phyloP scores from a whole-genome alignment of 176 grass and related monocot species.

The Typha latifolia region DNA sequence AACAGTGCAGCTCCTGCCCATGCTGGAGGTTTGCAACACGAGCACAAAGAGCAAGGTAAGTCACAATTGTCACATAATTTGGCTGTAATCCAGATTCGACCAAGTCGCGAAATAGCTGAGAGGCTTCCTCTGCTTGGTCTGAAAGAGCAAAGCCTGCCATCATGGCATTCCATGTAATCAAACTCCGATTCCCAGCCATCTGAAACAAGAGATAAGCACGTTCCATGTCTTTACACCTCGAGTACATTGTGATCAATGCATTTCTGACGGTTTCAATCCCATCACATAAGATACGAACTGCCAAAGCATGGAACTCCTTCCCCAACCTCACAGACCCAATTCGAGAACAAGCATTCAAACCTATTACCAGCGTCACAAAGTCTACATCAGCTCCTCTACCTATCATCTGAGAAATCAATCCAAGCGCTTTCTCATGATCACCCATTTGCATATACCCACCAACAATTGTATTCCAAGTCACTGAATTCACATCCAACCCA shows the following conservation, averaged over 20 bases:
- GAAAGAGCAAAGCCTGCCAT: conserved; percentile 1
- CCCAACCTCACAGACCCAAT: conserved; percentile 27
- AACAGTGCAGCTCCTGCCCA: conserved; percentile 52
- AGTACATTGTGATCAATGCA: conserved; percentile 24
- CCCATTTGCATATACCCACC: conserved; percentile 10
- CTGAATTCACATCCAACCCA: not conserved
- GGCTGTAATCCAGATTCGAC: not conserved
- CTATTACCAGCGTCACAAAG: conserved; percentile 38
- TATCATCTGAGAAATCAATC: conserved; percentile 19
- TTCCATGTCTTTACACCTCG: conserved; percentile 7
- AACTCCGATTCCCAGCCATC: not conserved
- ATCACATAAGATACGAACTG: conserved; percentile 17
- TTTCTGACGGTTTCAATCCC: conserved; percentile 11
- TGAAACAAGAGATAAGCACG: conserved; percentile 4
- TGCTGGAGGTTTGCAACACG: conserved; percentile 53
- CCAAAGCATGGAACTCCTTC: conserved; percentile 43
- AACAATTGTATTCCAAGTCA: conserved; percentile 22
- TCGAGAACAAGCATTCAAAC: conserved; percentile 43
- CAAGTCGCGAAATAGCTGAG: conserved; percentile 12
- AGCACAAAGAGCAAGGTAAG: conserved; percentile 53
- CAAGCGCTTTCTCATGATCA: conserved; percentile 8
- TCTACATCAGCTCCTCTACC: conserved; percentile 13
- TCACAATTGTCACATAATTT: conserved; percentile 30
- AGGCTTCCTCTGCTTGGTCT: conserved; percentile 12
- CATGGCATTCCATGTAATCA: conserved; percentile 23